phyloP scores from a whole-genome alignment of 2,329 filamentous ascomycete species.

The Trichothecium roseum region DNA sequence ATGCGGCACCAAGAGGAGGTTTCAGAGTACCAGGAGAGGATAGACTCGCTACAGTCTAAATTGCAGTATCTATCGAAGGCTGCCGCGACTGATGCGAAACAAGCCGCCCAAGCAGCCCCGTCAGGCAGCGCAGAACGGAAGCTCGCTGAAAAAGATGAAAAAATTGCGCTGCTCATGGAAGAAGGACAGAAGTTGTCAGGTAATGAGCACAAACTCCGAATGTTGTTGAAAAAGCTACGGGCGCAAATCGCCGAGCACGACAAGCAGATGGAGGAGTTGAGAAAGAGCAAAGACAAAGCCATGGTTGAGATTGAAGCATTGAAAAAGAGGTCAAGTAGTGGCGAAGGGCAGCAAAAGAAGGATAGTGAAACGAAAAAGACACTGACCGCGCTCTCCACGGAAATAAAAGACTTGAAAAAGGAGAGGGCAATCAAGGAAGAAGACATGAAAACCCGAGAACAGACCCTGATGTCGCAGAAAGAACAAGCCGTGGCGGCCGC shows the following conservation, averaged over 20 bases:
- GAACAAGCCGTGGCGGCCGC: constrained; percentile 56
- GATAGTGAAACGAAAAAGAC: constrained; percentile 40
- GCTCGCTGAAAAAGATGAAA: constrained; percentile 80
- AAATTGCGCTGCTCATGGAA: constrained; percentile 80
- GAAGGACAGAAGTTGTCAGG: constrained; percentile 85
- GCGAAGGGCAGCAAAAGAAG: constrained; percentile 44
- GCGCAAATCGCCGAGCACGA: constrained; percentile 56
- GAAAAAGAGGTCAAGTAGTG: constrained; percentile 35
- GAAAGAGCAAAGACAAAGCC: constrained; percentile 48
- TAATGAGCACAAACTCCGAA: constrained; percentile 74
- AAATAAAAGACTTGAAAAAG: constrained; percentile 32
- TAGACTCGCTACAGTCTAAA: constrained; percentile 87
- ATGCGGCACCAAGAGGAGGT: constrained; percentile 64
- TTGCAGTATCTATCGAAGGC: constrained; percentile 79
- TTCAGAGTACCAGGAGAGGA: constrained; percentile 73
- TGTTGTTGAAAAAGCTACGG: constrained; percentile 72
- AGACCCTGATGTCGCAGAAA: constrained; percentile 57
- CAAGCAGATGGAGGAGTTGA: constrained; percentile 50
- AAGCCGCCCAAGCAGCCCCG: constrained; percentile 50
- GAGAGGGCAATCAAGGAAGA: constrained; percentile 48
- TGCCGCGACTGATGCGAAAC: constrained; percentile 64
- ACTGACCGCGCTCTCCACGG: constrained; percentile 35
- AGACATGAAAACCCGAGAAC: constrained; percentile 57
- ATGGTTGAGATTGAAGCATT: constrained; percentile 36
- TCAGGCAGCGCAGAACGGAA: constrained; percentile 63